phyloP scores from a whole-genome alignment of 805 yeast species.

The Kuraishia molischiana region DNA sequence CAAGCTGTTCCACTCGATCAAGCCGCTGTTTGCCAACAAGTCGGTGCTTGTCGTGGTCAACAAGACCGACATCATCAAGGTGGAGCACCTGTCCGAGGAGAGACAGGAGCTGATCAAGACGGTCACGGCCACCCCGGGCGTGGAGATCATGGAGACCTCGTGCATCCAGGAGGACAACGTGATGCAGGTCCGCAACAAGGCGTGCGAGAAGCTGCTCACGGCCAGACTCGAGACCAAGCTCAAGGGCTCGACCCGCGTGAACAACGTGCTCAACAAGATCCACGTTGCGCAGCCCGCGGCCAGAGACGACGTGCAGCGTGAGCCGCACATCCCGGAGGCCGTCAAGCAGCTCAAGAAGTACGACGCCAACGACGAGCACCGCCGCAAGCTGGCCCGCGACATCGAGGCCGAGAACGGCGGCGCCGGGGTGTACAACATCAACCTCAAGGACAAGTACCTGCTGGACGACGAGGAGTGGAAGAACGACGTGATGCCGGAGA shows the following conservation, averaged over 20 bases:
- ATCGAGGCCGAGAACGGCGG: slow-evolving; percentile 95
- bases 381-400: slow-evolving; percentile 77
- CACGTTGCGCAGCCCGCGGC: slow-evolving; percentile 87
- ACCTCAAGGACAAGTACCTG: slow-evolving; percentile 84
- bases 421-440: slow-evolving; percentile 95
- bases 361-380: slow-evolving; percentile 71
- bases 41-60: slow-evolving; percentile 92
- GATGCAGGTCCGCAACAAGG: slow-evolving; percentile 92
- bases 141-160: slow-evolving; percentile 87
- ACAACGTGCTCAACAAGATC: slow-evolving; percentile 85
- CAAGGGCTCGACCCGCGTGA: slow-evolving; percentile 85
- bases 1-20: slow-evolving; percentile 90
- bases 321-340: slow-evolving; percentile 76
- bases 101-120: slow-evolving; percentile 63
- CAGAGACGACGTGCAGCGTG: slow-evolving; percentile 79
- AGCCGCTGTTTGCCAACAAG: slow-evolving; percentile 95
- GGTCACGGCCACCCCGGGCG: slow-evolving; percentile 60
- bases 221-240: slow-evolving; percentile 95
- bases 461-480: slow-evolving; percentile 97
- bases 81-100: slow-evolving; percentile 74
- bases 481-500: slow-evolving; percentile 94
- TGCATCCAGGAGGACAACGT: slow-evolving; percentile 92
- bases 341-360: slow-evolving; percentile 52
- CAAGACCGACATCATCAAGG: slow-evolving; percentile 83
- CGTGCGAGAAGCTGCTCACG: slow-evolving; percentile 93